These are phyloP conservation scores for Mollisiaceae sp. DNA, from an alignment of 2,329 filamentous ascomycete species.

Conservation along the genomic window DNA sequence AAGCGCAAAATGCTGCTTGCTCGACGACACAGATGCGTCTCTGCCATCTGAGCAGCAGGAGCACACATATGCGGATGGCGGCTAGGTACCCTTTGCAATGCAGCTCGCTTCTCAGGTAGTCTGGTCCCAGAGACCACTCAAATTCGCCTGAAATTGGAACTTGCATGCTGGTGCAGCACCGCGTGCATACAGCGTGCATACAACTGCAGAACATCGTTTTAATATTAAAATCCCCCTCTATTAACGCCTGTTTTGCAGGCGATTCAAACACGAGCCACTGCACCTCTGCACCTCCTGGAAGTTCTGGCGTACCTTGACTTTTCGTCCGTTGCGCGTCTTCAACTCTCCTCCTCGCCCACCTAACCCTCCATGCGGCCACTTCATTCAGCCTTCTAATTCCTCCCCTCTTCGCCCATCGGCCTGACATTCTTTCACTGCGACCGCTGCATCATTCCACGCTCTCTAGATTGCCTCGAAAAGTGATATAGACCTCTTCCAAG, in stretches of 20 bases:
- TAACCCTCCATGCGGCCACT: constrained; percentile 12
- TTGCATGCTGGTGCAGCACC: neutral
- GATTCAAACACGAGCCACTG: constrained; percentile 13
- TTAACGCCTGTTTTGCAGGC: constrained; percentile 18
- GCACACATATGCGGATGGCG: neutral
- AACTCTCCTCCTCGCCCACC: neutral
- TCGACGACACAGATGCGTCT: neutral
- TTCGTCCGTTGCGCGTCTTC: neutral
- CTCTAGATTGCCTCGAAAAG: constrained; percentile 25
- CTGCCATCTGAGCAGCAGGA: too few species aligned
- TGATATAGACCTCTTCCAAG: constrained; percentile 23
- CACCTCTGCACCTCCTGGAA: neutral
- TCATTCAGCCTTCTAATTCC: constrained; percentile 29
- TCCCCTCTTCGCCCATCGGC: constrained; percentile 26
- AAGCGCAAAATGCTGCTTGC: neutral
- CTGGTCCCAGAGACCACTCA: neutral
- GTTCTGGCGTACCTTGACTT: constrained; percentile 1
- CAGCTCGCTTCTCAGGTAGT: neutral
- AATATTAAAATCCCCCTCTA: constrained; percentile 14
- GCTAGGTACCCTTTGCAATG: neutral
- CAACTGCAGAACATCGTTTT: neutral
- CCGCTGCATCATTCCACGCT: constrained; percentile 28
- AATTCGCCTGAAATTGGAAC: neutral
- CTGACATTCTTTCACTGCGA: constrained; percentile 30
- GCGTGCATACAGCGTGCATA: neutral